A percentile compares a stretch with the other conserved stretches of the same genome.
Conservation (phyloP, 495 filamentous ascomycete genomes). For the Podospora anserina region DNA sequence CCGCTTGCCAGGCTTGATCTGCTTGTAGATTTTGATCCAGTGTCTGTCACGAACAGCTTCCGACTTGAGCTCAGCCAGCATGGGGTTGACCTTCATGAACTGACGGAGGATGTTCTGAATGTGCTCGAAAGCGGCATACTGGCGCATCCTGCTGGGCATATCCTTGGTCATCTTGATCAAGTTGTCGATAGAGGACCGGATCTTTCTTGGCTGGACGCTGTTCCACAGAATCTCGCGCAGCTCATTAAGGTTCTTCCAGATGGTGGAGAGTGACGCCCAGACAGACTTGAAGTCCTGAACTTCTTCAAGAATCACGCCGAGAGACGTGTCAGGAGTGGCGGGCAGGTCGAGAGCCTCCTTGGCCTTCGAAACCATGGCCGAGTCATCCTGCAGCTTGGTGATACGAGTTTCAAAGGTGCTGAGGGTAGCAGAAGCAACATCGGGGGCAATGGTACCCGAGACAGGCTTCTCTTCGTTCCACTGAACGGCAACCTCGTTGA, state of each 20-base stretch:
- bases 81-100: slow-evolving; percentile 80
- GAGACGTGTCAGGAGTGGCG: slow-evolving; percentile 67
- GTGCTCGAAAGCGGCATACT: slow-evolving; percentile 98
- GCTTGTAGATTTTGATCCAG: slow-evolving; percentile 96
- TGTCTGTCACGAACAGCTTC: slow-evolving; percentile 94
- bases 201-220: slow-evolving; percentile 86
- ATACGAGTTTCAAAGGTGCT: slow-evolving; percentile 76
- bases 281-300: slow-evolving; percentile 99
- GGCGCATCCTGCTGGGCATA: slow-evolving; percentile 98
- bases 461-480: slow-evolving; percentile 98
- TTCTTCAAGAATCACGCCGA: slow-evolving; percentile 82
- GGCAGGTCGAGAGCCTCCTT: slow-evolving; percentile 95
- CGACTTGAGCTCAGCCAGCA: slow-evolving; percentile 89
- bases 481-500: slow-evolving; percentile 70
- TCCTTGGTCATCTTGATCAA: slow-evolving; percentile 98
- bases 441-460: slow-evolving; percentile 85
- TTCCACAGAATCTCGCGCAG: slow-evolving; percentile 89
- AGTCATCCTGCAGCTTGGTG: slow-evolving; percentile 76
- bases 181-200: slow-evolving; percentile 80
- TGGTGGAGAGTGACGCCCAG: slow-evolving; percentile 88
- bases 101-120: slow-evolving; percentile 88
- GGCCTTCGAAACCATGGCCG: slow-evolving; percentile 89
- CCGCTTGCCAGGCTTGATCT: slow-evolving; percentile 81
- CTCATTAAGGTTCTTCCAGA: slow-evolving; percentile 96
- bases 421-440: slow-evolving; percentile 76